Evolutionary conservation across 2,329 filamentous ascomycete species (phyloP), one percentile per base, ranked within the genome.

Genomic region (Ophiocordyceps camponoti-leonardi): DNA sequence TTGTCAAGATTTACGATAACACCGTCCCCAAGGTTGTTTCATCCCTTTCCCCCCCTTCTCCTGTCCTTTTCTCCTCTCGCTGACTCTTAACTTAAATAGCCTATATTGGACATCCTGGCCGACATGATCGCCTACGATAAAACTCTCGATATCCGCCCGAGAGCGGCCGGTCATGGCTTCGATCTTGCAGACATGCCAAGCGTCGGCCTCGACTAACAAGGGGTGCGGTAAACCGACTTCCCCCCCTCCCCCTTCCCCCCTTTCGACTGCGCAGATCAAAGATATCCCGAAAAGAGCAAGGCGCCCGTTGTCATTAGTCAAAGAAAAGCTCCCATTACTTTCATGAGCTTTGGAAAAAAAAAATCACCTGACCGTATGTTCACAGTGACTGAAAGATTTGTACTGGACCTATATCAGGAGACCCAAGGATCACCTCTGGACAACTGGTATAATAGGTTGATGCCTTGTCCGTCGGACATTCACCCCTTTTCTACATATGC

Each of bases 1-100:
- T 98, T 56, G 95, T 98, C 63, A 77, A 77, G 58, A 94, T 98
- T 65, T 98, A 98, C 67, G 92, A 98, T 66, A 94, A 94, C 77
- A 96, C 92, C 30, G 88, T 96, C 42, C 83, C 90, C 56, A 95
- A 95, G 83, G 88, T 86, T 28, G 16, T 33, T 18, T 19, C 28
- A 40, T 22, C 3, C 20, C 1, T 19, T 18, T 18, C 18, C 12
- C n/a, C 35, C 42, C 14, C 28, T 12, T 7, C 37, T 41, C 30
- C 18, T 28, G 10, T 18, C 26, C 14, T 43, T 31, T 14, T 7
- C 6, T 14, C 11, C 11, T 19, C 12, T 43, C 13, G 26, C 43
- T 43, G 41, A 45, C 45, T n/a, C n/a, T n/a, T n/a, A n/a, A 46
- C 12, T 12, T 39, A 28, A 44, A 16, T 42, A 92, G 83, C 80